Evolutionary conservation across 2,329 filamentous ascomycete genomes (phyloP), one percentile per base, ranked within the genome.

Genomic region (Calonectria pseudoturangicola): DNA sequence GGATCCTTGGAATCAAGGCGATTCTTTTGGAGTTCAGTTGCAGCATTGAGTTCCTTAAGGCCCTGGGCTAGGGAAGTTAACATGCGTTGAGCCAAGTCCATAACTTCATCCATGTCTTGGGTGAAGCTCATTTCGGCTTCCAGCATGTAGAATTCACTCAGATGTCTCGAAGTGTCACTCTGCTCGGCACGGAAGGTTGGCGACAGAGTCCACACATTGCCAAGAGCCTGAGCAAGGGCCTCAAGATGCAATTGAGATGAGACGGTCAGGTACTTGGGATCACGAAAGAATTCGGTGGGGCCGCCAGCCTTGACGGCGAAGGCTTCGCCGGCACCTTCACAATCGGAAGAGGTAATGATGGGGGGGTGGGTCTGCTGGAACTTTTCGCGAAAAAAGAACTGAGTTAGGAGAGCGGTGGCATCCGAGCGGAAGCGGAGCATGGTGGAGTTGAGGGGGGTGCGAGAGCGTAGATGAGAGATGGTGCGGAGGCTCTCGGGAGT

Each of bases 111-210:
- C 76, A 98, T 87, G 75, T 92, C 86, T 58, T 94, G 88, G 50
- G 93, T 90, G 82, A 98, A 98, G 79, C 92, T 93, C 82, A 96
- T 87, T 84, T 99, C 97, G 18, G 93, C 96, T 84, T 99, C 97
- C 2, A 99, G 90, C 97, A 99, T 98, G 85, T 98, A 98, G 81
- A 99, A 98, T 82, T 99, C 97, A 86, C 95, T 98, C 73, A 99
- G 88, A 84, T 99, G 97, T 33, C 97, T 92, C 7, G 95, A 93
- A 0, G 97, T 98, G 81, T 98, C 96, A 84, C 95, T 98, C 81
- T 92, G 93, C 83, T 98, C 97, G 4, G 97, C 97, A 45, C 97
- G 92, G 82, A 99, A 99, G 0, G 95, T 97, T 3, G 97, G 97
- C 5, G 96, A 97, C 13, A 99, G 86, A 1, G 96, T 94, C 96